phyloP scores from a whole-genome alignment of 2,329 filamentous ascomycete genomes.

The Colletotrichum tabaci region DNA sequence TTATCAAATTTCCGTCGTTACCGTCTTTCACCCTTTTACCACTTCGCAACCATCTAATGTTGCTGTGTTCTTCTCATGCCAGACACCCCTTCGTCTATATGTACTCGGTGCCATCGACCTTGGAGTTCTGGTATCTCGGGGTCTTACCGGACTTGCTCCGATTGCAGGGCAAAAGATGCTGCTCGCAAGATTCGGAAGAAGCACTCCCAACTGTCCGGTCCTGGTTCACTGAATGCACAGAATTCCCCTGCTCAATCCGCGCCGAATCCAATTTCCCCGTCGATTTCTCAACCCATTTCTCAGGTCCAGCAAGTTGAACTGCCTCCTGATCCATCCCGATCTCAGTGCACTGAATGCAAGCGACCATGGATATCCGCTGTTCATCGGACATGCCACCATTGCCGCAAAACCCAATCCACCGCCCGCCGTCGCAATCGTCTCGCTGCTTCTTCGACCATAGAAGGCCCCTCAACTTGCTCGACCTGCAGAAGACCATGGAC shows the following conservation, averaged over 20 bases:
- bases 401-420: not conserved
- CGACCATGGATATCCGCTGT: not conserved
- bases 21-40: too few relatives aligned
- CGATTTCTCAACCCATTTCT: constrained; percentile 2
- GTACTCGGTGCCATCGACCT: not conserved
- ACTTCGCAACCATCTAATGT: too few relatives aligned
- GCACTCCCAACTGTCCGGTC: not conserved
- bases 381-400: not conserved
- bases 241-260: not conserved
- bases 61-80: not conserved
- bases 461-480: constrained; percentile 6
- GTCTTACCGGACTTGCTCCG: constrained; percentile 2
- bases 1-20: too few relatives aligned
- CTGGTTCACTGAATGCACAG: not conserved
- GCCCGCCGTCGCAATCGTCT: not conserved
- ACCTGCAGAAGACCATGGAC: constrained; percentile 8
- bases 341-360: not conserved
- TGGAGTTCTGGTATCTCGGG: constrained; percentile 4
- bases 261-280: not conserved
- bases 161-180: constrained; percentile 3
- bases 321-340: not conserved
- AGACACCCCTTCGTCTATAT: not conserved
- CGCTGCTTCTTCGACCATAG: not conserved
- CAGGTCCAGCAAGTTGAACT: not conserved
- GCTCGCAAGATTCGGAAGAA: not conserved